Base-by-base conservation (phyloP, 2,329 filamentous ascomycete genomes). In the Aureobasidium musti region DNA sequence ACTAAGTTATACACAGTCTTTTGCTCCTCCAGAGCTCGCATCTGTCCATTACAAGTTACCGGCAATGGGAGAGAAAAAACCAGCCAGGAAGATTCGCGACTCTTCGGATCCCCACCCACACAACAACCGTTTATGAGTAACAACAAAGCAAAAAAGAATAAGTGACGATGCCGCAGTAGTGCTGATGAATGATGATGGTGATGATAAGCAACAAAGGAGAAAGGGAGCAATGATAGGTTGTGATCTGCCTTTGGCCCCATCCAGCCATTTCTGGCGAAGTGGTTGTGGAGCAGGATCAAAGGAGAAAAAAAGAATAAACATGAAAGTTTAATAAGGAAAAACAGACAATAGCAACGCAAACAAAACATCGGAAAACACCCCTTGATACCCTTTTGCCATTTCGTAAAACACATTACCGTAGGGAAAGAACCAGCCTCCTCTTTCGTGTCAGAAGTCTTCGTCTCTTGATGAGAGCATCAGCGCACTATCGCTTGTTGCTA, bases 401-500 rank as follows among this genome's bases (percentile, higher is more conserved):
- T 63, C 59, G 17, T 63, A 63, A 52, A 39, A 52, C 59, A 63
- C 59, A 63, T 63, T 63, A 63, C 57, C 57, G 13, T 61, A 61
- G 30, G 28, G 30, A 37, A 45, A 61, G 43, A 35, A 47, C 41
- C 57, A 49, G 41, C 41, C 26, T 49, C 43, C 23, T 59, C 43
- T 35, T 61, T 49, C 43, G 45, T 54, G 50, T 21, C 1, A 30
- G 21, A 50, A 41, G 14, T 45, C 45, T 47, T 30, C 57, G 41
- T 61, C 28, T 61, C 57, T 49, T 61, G 28, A n/a, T 11, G 11
- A 33, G 23, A 37, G 19, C n/a, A 35, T 61, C 23, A 30, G 57
- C 43, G 59, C 33, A 39, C 59, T 63, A 63, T 63, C 59, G 59
- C 59, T 63, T 63, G 45, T 35, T 63, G 45, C 39, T 21, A 17